Percentiles rank a stretch among this genome's conserved stretches.
Conservation (phyloP, 2,329 filamentous ascomycete genomes). For the Stylonectria norvegica region DNA sequence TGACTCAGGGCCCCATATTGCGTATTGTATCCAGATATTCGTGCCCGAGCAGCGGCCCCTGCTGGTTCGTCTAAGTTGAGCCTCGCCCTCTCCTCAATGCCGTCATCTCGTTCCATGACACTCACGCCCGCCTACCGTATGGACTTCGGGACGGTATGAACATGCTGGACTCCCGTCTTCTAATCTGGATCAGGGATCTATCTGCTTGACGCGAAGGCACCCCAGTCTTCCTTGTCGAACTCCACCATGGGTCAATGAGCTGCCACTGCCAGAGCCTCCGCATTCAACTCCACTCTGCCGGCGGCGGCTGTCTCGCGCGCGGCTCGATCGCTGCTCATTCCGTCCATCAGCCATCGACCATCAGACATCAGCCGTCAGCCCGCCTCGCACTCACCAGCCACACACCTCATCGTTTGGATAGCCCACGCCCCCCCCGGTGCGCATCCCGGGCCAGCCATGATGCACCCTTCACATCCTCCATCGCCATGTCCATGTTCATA, state of each 20-base stretch:
- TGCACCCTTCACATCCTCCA: slow-evolving; percentile 1
- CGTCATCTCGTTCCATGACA: slow-evolving; percentile 9
- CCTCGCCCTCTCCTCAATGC: slow-evolving; percentile 10
- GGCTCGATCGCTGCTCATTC: slow-evolving; percentile 21
- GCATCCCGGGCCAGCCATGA: slow-evolving; percentile 17
- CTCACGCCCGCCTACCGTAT: slow-evolving; percentile 2
- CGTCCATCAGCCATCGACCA: slow-evolving; percentile 19
- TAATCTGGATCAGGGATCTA: slow-evolving; percentile 27
- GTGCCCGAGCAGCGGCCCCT: slow-evolving; percentile 10
- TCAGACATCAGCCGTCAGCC: slow-evolving; percentile 8
- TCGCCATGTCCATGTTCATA: background rate
- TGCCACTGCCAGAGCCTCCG: background rate
- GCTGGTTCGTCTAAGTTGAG: slow-evolving; percentile 9
- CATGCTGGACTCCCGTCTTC: slow-evolving; percentile 18
- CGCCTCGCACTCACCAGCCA: slow-evolving; percentile 11
- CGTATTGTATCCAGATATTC: slow-evolving; percentile 5
- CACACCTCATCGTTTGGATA: slow-evolving; percentile 15
- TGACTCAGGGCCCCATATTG: slow-evolving; percentile 5
- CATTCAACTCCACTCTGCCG: slow-evolving; percentile 6
- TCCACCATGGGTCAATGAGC: background rate
- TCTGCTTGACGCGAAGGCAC: slow-evolving; percentile 25
- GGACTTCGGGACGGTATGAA: background rate
- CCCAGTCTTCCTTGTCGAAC: slow-evolving; percentile 2
- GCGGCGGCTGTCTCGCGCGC: slow-evolving; percentile 17
- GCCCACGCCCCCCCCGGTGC: slow-evolving; percentile 21